Base-by-base conservation (phyloP, 306 rosid genomes). In the Luffa aegyptiaca region DNA sequence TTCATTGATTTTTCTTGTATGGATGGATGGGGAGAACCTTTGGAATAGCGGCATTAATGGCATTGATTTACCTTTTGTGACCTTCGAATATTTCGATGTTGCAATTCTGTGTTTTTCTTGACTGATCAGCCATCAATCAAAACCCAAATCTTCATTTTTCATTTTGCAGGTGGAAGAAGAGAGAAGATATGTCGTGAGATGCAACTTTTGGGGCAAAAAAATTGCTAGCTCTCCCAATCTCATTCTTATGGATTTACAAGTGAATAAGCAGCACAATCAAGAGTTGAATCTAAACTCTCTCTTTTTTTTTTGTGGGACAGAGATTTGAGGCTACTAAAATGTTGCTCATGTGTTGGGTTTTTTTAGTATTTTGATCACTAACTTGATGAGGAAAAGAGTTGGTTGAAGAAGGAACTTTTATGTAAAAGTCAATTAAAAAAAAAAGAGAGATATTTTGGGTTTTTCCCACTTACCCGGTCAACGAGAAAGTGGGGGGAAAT, bases 361-460 rank as follows among this genome's bases (percentile, higher is more conserved):
- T 82, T 82, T 81, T 48, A 75, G 82, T 80, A 65, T 85, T 87
- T 93, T 87, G 81, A 80, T 84, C 82, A 85, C 92, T 83, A 83
- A 86, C 92, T 88, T 86, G 87, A 77, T 78, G 85, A 81, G 87
- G 85, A 91, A 88, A 85, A 85, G 80, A 82, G 84, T 69, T 81
- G 83, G 26, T 35, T 9, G 79, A 17, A 81, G 64, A 52, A 31
- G 76, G 78, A 82, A 90, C 86, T 87, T 84, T 76, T 70, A 82
- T n/a, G n/a, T n/a, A n/a, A n/a, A n/a, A n/a, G n/a, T n/a, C n/a
- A n/a, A n/a, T n/a, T n/a, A n/a, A n/a, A n/a, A n/a, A n/a, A n/a
- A n/a, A n/a, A n/a, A n/a, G n/a, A n/a, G n/a, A n/a, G n/a, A n/a
- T n/a, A n/a, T n/a, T n/a, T n/a, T n/a, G n/a, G n/a, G n/a, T n/a